Conservation (phyloP, 2,329 filamentous ascomycete genomes). For the Penicillium psychrosexuale region DNA sequence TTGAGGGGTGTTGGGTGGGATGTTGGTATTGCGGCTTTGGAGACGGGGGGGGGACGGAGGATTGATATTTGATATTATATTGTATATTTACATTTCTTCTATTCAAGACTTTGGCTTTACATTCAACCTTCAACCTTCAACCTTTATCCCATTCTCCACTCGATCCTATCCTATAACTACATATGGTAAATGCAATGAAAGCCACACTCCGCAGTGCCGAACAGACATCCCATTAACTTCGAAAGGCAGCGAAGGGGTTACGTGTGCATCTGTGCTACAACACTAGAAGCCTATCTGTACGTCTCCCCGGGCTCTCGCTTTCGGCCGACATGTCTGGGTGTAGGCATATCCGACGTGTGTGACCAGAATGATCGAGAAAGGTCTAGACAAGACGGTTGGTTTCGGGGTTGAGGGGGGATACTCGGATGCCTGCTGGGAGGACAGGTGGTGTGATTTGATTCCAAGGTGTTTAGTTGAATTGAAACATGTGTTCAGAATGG, state of each 20-base stretch:
- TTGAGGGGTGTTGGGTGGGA: constrained; percentile 62
- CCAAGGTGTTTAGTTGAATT: not conserved
- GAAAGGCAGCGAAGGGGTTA: not conserved
- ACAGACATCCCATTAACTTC: not conserved
- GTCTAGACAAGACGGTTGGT: not conserved
- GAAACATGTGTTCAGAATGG: not conserved
- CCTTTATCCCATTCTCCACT: too few species aligned
- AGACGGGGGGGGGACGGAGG: constrained; percentile 57
- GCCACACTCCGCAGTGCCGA: not conserved
- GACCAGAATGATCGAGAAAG: not conserved
- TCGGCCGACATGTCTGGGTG: not conserved
- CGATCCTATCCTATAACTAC: not conserved
- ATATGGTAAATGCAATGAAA: not conserved
- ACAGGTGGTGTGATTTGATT: not conserved
- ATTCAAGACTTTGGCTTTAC: not conserved
- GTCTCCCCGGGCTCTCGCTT: not conserved
- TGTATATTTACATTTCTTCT: not conserved
- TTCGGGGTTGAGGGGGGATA: not conserved
- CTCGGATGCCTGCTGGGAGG: not conserved
- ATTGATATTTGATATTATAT: constrained; percentile 17
- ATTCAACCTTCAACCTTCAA: not conserved
- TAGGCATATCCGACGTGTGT: constrained; percentile 1
- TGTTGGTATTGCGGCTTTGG: constrained; percentile 60
- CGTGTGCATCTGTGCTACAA: constrained; percentile 4
- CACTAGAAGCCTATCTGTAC: not conserved